phyloP scores from a whole-genome alignment of 177 flowering plant genomes.

The Vitis hybrid region DNA sequence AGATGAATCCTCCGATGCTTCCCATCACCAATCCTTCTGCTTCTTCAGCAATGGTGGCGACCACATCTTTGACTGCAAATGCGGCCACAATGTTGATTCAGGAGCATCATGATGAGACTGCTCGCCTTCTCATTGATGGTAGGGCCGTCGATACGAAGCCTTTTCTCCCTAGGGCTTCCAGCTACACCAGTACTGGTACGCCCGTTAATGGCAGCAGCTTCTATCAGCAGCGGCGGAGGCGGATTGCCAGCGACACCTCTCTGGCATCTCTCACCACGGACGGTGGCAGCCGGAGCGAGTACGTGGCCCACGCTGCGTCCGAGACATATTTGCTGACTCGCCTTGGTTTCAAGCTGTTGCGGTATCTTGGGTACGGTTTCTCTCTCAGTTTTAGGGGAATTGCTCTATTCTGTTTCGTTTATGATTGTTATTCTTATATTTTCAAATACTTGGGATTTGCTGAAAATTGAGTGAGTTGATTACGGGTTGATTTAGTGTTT shows the following conservation, averaged over 20 bases:
- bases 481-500: too few relatives aligned
- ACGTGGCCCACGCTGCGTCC: constrained; percentile 69
- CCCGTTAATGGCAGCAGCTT: neutral
- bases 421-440: neutral
- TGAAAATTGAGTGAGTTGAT: too few relatives aligned
- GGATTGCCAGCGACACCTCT: constrained; percentile 32
- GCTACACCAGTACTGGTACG: constrained; percentile 16
- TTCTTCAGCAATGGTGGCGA: constrained; percentile 7
- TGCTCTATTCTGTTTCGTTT: neutral
- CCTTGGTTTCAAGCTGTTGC: constrained; percentile 56
- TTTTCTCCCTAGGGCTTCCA: constrained; percentile 29
- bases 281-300: constrained; percentile 26
- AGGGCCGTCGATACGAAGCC: constrained; percentile 23
- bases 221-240: constrained; percentile 36
- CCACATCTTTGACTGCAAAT: neutral
- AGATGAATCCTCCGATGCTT: constrained; percentile 30
- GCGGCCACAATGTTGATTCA: constrained; percentile 14
- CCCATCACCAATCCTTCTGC: constrained; percentile 30
- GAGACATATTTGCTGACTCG: constrained; percentile 70
- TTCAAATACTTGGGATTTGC: too few relatives aligned
- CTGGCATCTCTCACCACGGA: constrained; percentile 16
- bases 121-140: constrained; percentile 24
- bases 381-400: neutral
- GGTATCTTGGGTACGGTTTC: constrained; percentile 61
- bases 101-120: constrained; percentile 15